These are phyloP conservation scores for Suillus discolor DNA, from an alignment of 768 basidiomycete genomes.

Conservation along the genomic window DNA sequence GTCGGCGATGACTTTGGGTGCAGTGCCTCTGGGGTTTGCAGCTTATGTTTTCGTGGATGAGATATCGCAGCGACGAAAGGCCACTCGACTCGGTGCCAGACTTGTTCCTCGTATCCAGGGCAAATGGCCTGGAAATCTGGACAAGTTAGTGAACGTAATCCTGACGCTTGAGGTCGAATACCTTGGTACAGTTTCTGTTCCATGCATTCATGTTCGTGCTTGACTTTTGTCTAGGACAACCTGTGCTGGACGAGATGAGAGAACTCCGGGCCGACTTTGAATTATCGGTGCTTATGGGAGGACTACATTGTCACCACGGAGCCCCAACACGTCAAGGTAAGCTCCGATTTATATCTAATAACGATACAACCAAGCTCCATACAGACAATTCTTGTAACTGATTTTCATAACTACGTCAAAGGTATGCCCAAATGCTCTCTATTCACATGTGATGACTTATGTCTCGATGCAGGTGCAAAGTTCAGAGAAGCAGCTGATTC, in stretches of 20 bases:
- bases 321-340: conserved; percentile 49
- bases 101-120: conserved; percentile 34
- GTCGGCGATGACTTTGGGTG: conserved; percentile 8
- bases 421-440: no score
- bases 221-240: conserved; percentile 19
- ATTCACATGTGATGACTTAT: not conserved
- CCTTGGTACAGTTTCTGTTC: conserved; percentile 29
- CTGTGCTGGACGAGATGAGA: conserved; percentile 24
- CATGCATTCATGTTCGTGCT: not conserved
- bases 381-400: conserved; percentile 43
- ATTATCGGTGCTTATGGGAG: conserved; percentile 52
- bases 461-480: conserved; percentile 27
- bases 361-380: conserved; percentile 1
- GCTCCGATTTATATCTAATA: not conserved
- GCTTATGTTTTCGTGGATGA: conserved; percentile 8
- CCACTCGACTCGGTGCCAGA: conserved; percentile 26
- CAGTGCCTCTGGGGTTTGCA: conserved; percentile 7
- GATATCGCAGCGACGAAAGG: conserved; percentile 18
- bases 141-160: conserved; percentile 29
- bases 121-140: conserved; percentile 34
- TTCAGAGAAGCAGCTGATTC: conserved; percentile 32
- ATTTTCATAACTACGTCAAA: conserved; percentile 30
- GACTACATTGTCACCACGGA: conserved; percentile 49
- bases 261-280: conserved; percentile 33
- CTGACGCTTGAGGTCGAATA: conserved; percentile 31